Conservation (phyloP, 768 basidiomycete genomes). For the Leccinum longicurvipes region DNA sequence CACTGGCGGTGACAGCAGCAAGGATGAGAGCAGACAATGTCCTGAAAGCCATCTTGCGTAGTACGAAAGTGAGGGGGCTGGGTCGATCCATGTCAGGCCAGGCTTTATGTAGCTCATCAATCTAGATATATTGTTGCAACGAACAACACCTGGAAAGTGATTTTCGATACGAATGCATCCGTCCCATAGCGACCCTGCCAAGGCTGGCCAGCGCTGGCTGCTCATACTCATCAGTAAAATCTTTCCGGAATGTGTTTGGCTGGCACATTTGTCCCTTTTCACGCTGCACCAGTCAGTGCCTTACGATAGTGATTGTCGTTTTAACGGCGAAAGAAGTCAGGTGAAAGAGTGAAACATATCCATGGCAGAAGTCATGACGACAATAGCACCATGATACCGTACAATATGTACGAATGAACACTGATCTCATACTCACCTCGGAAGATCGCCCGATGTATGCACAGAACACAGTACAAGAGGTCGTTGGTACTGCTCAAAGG, state of each 20-base stretch:
- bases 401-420: no score
- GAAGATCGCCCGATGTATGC: background rate
- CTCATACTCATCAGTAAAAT: background rate
- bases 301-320: background rate
- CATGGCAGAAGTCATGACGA: background rate
- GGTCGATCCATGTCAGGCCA: background rate
- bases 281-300: background rate
- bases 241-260: background rate
- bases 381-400: background rate
- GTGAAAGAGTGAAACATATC: background rate
- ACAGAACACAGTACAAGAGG: no score
- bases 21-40: conserved; percentile 12
- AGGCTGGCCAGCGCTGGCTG: no score
- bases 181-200: conserved; percentile 1
- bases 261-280: background rate
- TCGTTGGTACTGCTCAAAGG: no score
- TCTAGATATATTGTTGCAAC: background rate
- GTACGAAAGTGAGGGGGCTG: background rate
- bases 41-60: conserved; percentile 17
- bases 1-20: conserved; percentile 13
- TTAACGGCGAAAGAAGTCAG: background rate
- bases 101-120: conserved; percentile 10
- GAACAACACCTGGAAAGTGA: conserved; percentile 6
- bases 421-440: background rate
- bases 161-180: background rate